Evolutionary conservation across 2,329 filamentous ascomycete genomes (phyloP).

Genomic region (Phyllosticta paracitricarpa): DNA sequence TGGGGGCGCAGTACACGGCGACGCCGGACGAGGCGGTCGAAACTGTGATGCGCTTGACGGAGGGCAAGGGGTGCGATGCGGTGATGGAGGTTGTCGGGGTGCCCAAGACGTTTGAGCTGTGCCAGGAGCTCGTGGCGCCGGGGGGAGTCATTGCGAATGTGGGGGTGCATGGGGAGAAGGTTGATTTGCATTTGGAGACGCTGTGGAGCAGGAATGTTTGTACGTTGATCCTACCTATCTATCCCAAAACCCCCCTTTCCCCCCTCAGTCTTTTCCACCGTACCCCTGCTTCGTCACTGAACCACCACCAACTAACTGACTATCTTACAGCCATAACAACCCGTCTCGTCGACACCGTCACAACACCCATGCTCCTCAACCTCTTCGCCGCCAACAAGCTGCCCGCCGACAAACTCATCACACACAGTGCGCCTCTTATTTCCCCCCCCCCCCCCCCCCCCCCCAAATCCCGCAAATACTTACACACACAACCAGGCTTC

Average conservation of each 20-base stretch:
- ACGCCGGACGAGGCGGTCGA: constrained; percentile 25
- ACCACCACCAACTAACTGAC: not conserved
- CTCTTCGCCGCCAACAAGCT: constrained; percentile 34
- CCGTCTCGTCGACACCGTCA: constrained; percentile 37
- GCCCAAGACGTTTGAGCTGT: constrained; percentile 43
- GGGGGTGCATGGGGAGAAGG: constrained; percentile 47
- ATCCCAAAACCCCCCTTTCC: too few relatives aligned
- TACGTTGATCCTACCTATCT: constrained; percentile 14
- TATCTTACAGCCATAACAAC: constrained; percentile 35
- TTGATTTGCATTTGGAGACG: constrained; percentile 42
- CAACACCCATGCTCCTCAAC: constrained; percentile 41
- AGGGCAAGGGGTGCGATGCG: constrained; percentile 45
- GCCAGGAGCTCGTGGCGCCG: constrained; percentile 43
- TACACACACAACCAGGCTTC: constrained; percentile 18
- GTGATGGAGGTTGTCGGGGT: constrained; percentile 51
- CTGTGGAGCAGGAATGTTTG: constrained; percentile 47
- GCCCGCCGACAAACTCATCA: constrained; percentile 35
- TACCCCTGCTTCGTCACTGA: not conserved
- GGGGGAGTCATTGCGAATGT: constrained; percentile 49
- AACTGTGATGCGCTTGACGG: constrained; percentile 35
- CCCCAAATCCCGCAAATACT: not conserved
- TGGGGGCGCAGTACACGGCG: constrained; percentile 39
- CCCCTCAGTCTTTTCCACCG: not conserved
- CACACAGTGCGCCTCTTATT: constrained; percentile 24
- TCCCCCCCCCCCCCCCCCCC: not conserved